Evolutionary conservation across 73 alveolate genomes (phyloP).

Genomic region (Uronychia binucleata): DNA sequence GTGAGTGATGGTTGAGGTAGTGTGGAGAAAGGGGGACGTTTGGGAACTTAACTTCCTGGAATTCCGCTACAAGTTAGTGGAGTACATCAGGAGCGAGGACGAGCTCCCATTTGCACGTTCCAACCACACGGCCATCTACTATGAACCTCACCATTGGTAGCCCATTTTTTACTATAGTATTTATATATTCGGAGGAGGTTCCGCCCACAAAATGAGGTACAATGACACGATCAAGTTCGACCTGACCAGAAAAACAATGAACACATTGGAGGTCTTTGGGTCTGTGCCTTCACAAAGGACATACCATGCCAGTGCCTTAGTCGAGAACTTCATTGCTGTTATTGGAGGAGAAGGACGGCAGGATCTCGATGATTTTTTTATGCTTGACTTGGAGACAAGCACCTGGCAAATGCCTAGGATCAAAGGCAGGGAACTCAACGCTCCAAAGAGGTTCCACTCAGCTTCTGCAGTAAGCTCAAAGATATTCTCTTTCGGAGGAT

Average conservation of each 20-base stretch:
- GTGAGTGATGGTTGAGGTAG: too few relatives aligned
- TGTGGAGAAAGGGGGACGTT: too few relatives aligned
- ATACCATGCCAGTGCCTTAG: slow-evolving; percentile 60
- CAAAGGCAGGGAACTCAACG: slow-evolving; percentile 4
- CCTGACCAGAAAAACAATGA: slow-evolving; percentile 5
- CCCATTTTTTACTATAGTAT: slow-evolving; percentile 26
- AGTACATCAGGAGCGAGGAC: too few relatives aligned
- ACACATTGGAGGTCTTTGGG: slow-evolving; percentile 11
- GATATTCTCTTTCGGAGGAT: slow-evolving; percentile 60
- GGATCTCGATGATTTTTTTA: slow-evolving; percentile 54
- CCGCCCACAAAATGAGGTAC: slow-evolving; percentile 41
- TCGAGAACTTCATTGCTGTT: slow-evolving; percentile 45
- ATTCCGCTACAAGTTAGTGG: too few relatives aligned
- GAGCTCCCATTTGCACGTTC: too few relatives aligned
- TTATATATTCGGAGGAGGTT: slow-evolving; percentile 70
- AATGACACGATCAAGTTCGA: slow-evolving; percentile 49
- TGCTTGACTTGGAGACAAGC: slow-evolving; percentile 44
- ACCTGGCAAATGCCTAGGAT: slow-evolving; percentile 40
- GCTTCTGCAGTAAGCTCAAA: slow-evolving; percentile 34
- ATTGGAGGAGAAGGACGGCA: slow-evolving; percentile 66
- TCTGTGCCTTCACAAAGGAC: slow-evolving; percentile 53
- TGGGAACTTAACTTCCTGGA: too few relatives aligned
- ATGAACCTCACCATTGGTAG: slow-evolving; percentile 35
- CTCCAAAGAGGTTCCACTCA: slow-evolving; percentile 62
- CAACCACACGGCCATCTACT: slow-evolving; percentile 50